phyloP scores from a whole-genome alignment of 129 eudicot genomes.

The Logfia minima region DNA sequence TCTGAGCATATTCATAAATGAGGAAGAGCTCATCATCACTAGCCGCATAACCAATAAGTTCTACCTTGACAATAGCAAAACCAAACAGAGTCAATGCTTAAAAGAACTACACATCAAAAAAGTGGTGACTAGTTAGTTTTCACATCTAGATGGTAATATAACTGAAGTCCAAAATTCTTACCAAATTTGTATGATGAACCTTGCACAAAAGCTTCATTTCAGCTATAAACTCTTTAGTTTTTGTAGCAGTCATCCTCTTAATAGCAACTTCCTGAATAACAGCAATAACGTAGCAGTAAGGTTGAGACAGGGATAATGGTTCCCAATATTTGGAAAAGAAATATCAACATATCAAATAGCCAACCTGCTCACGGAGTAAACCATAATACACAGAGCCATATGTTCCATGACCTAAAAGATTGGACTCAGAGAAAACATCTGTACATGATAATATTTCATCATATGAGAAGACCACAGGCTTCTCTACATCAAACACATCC shows the following conservation, averaged over 20 bases:
- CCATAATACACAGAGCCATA: slow-evolving; percentile 97
- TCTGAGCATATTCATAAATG: slow-evolving; percentile 87
- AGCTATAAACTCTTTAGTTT: slow-evolving; percentile 80
- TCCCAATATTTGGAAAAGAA: not conserved
- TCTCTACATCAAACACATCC: slow-evolving; percentile 87
- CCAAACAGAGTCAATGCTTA: slow-evolving; percentile 33
- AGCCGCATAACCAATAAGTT: slow-evolving; percentile 90
- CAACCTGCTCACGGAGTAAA: slow-evolving; percentile 77
- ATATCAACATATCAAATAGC: not conserved
- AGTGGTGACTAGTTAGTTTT: slow-evolving; percentile 1
- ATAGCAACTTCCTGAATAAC: slow-evolving; percentile 81
- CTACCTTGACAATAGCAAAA: slow-evolving; percentile 78
- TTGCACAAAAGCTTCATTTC: slow-evolving; percentile 97
- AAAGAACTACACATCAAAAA: not conserved
- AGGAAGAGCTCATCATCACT: slow-evolving; percentile 84
- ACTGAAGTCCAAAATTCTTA: slow-evolving; percentile 35
- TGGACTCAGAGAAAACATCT: slow-evolving; percentile 74
- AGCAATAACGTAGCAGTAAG: slow-evolving; percentile 5
- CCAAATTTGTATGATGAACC: slow-evolving; percentile 98
- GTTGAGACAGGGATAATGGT: slow-evolving; percentile 2
- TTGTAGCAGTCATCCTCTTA: slow-evolving; percentile 82
- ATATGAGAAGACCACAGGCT: slow-evolving; percentile 70
- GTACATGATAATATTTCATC: slow-evolving; percentile 70
- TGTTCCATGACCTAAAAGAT: slow-evolving; percentile 90
- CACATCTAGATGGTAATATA: slow-evolving; percentile 14